Evolutionary conservation across 495 filamentous ascomycete species (phyloP).

Genomic region (Lepraria neglecta): DNA sequence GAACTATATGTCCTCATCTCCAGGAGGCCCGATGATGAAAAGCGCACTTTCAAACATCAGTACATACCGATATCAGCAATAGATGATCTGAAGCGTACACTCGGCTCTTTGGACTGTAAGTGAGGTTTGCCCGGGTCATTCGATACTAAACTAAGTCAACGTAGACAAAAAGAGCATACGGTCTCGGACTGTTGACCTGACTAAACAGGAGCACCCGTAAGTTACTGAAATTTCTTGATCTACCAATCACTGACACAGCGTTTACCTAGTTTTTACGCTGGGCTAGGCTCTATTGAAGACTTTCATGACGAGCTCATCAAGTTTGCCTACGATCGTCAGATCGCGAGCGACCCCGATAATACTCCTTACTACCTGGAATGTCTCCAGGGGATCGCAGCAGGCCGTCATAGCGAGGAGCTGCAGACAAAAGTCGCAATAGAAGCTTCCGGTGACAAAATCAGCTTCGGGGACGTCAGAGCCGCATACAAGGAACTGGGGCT

Average conservation of each 20-base stretch:
- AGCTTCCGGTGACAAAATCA: conserved; percentile 37
- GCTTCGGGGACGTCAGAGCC: conserved; percentile 34
- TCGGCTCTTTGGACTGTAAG: conserved; percentile 49
- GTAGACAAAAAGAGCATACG: conserved; percentile 29
- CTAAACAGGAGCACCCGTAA: conserved; percentile 33
- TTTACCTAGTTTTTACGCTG: conserved; percentile 39
- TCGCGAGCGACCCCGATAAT: conserved; percentile 33
- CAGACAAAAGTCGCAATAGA: conserved; percentile 36
- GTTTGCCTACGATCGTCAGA: conserved; percentile 42
- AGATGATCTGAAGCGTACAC: conserved; percentile 37
- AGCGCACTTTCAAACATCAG: conserved; percentile 33
- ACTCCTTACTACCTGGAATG: conserved; percentile 45
- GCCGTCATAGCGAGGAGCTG: conserved; percentile 38
- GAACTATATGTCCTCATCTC: conserved; percentile 47
- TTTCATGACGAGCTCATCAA: conserved; percentile 48
- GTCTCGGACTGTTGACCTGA: conserved; percentile 27
- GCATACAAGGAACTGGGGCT: conserved; percentile 53
- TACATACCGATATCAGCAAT: conserved; percentile 32
- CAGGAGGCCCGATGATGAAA: conserved; percentile 42
- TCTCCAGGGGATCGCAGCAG: conserved; percentile 38
- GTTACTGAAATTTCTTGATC: conserved; percentile 9
- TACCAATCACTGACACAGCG: conserved; percentile 11
- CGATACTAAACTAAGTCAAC: neutral
- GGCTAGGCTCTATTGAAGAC: conserved; percentile 41
- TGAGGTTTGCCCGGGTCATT: conserved; percentile 13